phyloP scores from a whole-genome alignment of 2,329 filamentous ascomycete genomes.

The Curvularia eragrostidis region DNA sequence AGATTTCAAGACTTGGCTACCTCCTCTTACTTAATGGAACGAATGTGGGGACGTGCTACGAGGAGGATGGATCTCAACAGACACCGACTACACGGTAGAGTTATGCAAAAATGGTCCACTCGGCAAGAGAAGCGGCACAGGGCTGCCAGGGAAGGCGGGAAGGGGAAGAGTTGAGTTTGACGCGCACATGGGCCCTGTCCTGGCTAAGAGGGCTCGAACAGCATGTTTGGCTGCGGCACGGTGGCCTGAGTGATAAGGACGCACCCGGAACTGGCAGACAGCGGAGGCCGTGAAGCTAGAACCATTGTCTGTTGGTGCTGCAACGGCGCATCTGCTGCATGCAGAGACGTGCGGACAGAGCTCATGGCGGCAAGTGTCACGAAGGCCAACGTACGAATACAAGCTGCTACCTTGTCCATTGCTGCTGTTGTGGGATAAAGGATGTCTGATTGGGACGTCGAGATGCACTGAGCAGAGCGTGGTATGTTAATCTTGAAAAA shows the following conservation, averaged over 20 bases:
- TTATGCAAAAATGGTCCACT: constrained; percentile 40
- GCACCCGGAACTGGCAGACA: constrained; percentile 31
- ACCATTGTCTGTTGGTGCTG: constrained; percentile 35
- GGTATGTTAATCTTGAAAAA: constrained; percentile 15
- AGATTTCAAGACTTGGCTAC: constrained; percentile 33
- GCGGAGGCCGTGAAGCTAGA: constrained; percentile 38
- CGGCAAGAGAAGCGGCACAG: constrained; percentile 35
- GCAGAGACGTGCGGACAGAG: constrained; percentile 35
- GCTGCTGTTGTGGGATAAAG: constrained; percentile 3
- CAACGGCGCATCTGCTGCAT: constrained; percentile 31
- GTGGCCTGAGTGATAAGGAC: constrained; percentile 40
- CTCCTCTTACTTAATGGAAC: constrained; percentile 34
- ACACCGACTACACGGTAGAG: constrained; percentile 32
- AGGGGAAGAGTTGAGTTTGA: constrained; percentile 30
- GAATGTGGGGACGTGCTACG: constrained; percentile 32
- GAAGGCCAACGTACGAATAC: constrained; percentile 38
- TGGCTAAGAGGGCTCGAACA: constrained; percentile 27
- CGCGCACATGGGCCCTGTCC: constrained; percentile 29
- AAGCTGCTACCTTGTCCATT: constrained; percentile 44
- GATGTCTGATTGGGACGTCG: constrained; percentile 4
- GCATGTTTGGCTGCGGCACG: constrained; percentile 36
- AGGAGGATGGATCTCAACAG: constrained; percentile 28
- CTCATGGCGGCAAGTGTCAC: constrained; percentile 40
- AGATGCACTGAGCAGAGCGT: constrained; percentile 7
- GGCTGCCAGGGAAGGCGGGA: constrained; percentile 24